Evolutionary conservation across 108 stramenopile genomes (phyloP).

Genomic region (Discostella stelligeroides): DNA sequence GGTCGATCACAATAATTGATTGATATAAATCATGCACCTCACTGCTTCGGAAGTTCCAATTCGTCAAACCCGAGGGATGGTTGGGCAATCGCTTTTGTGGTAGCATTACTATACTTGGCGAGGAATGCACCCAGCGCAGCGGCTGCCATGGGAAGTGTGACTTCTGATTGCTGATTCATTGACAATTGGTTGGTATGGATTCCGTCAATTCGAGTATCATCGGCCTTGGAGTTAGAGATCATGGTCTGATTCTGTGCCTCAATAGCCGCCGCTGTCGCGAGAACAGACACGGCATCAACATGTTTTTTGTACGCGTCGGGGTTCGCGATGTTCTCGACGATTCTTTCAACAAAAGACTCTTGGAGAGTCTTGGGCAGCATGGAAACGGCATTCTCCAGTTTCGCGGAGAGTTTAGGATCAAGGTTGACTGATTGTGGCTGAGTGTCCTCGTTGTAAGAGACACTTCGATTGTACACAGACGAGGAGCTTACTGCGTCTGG

Average conservation of each 20-base stretch:
- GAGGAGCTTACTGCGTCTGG: slow-evolving; percentile 35
- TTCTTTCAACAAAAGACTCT: slow-evolving; percentile 64
- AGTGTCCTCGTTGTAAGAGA: slow-evolving; percentile 11
- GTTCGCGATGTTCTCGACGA: slow-evolving; percentile 50
- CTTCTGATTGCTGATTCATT: slow-evolving; percentile 26
- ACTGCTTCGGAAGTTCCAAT: slow-evolving; percentile 18
- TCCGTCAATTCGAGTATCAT: slow-evolving; percentile 4
- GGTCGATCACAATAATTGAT: too few species aligned
- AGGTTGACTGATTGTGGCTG: slow-evolving; percentile 7
- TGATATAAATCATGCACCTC: not conserved
- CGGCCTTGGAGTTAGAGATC: slow-evolving; percentile 25
- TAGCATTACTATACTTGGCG: slow-evolving; percentile 52
- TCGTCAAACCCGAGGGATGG: not conserved
- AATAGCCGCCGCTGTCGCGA: slow-evolving; percentile 57
- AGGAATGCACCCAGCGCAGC: slow-evolving; percentile 61
- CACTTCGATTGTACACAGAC: slow-evolving; percentile 19
- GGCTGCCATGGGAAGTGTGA: slow-evolving; percentile 52
- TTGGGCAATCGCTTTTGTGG: not conserved
- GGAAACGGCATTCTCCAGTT: slow-evolving; percentile 56
- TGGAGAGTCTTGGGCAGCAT: slow-evolving; percentile 60
- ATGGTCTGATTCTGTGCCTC: slow-evolving; percentile 51
- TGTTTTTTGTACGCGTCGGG: slow-evolving; percentile 38
- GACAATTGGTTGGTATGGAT: slow-evolving; percentile 12
- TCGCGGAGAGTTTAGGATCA: slow-evolving; percentile 47
- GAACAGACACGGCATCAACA: slow-evolving; percentile 56